Evolutionary conservation across 345 rosid species (phyloP).

Genomic region (Toxicodendron radicans): DNA sequence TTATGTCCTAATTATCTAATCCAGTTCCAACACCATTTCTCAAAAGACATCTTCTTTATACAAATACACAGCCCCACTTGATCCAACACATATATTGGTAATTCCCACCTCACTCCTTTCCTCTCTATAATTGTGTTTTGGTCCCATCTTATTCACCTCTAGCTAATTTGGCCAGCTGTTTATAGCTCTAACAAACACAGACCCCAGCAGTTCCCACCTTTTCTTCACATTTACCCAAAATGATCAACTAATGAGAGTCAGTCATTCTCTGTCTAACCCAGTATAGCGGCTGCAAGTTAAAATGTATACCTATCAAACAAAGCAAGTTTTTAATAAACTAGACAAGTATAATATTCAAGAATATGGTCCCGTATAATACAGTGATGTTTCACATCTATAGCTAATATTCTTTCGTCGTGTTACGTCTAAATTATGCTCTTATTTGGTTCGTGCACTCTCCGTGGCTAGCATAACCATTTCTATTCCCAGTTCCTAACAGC

Average conservation of each 20-base stretch:
- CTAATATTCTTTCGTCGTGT: background rate
- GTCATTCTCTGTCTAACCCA: background rate
- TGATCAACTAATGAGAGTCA: background rate
- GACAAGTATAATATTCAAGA: background rate
- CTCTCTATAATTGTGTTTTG: background rate
- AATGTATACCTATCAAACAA: background rate
- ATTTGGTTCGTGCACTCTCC: too few relatives aligned
- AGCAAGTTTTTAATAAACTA: background rate
- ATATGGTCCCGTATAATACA: background rate
- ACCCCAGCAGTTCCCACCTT: background rate
- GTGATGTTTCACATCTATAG: background rate
- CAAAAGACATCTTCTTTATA: background rate
- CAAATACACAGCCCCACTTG: background rate
- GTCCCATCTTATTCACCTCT: background rate
- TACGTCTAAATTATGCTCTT: background rate
- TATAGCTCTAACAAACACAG: background rate
- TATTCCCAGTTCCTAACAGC: too few relatives aligned
- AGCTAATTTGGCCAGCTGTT: background rate
- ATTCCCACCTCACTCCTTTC: background rate
- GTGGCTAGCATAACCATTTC: too few relatives aligned
- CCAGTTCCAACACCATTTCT: background rate
- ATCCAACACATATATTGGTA: background rate
- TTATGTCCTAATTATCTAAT: background rate
- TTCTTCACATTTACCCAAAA: background rate
- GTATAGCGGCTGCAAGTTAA: background rate